A percentile compares a stretch with the other conserved stretches of the same genome.
phyloP scores from a whole-genome alignment of 768 basidiomycete genomes.

The Serendipita sp. region DNA sequence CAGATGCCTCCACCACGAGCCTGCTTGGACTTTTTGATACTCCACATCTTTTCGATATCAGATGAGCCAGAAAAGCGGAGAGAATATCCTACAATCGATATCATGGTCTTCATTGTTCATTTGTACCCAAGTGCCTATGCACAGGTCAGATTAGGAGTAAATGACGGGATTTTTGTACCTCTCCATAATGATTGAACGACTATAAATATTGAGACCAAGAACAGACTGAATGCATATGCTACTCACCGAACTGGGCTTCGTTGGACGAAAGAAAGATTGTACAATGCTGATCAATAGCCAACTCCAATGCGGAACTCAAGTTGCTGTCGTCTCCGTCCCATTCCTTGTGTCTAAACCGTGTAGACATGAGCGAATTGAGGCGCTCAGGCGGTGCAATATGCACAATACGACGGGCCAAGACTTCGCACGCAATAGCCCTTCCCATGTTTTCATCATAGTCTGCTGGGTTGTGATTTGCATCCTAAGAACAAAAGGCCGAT shows the following conservation, averaged over 20 bases:
- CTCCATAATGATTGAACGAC: not conserved
- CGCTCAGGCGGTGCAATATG: constrained; percentile 50
- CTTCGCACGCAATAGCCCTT: constrained; percentile 70
- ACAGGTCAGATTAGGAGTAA: constrained; percentile 30
- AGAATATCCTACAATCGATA: constrained; percentile 46
- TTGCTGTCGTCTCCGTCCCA: constrained; percentile 62
- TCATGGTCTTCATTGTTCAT: constrained; percentile 54
- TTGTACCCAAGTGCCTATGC: constrained; percentile 66
- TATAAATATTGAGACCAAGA: not conserved
- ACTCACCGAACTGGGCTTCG: constrained; percentile 65
- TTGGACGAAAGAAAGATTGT: constrained; percentile 70
- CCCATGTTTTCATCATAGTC: constrained; percentile 76
- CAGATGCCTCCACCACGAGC: constrained; percentile 49
- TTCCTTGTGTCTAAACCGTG: constrained; percentile 54
- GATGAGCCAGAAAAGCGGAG: constrained; percentile 5
- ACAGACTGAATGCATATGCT: not conserved
- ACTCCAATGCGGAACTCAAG: constrained; percentile 61
- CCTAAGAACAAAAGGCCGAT: constrained; percentile 17
- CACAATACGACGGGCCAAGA: constrained; percentile 62
- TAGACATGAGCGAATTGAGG: constrained; percentile 56
- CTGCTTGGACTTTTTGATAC: constrained; percentile 37
- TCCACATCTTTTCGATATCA: constrained; percentile 36
- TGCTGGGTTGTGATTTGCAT: constrained; percentile 65
- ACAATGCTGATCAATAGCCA: constrained; percentile 84
- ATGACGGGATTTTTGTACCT: constrained; percentile 36